A percentile compares a stretch with the other conserved stretches of the same genome.
phyloP scores from a whole-genome alignment of 2,329 filamentous ascomycete species.

The Neofusicoccum kwambonambiense region DNA sequence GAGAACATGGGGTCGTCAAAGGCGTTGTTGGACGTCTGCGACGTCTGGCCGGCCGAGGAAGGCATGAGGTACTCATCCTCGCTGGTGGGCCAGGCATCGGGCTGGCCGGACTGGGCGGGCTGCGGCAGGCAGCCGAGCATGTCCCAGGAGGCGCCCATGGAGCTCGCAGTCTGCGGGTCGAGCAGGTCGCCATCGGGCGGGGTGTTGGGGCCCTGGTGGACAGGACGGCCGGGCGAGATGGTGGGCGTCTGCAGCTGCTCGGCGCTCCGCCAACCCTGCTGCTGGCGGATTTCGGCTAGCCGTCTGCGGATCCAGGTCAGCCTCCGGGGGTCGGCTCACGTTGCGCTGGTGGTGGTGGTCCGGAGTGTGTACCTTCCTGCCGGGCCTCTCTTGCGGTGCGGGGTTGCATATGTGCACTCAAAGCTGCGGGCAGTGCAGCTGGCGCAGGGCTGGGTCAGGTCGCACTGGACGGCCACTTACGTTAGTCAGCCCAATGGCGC shows the following conservation, averaged over 20 bases:
- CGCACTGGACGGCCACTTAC: slow-evolving; percentile 9
- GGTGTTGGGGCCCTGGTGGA: background rate
- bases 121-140: slow-evolving; percentile 1
- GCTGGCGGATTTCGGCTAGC: slow-evolving; percentile 9
- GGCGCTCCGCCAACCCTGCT: slow-evolving; percentile 4
- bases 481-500: background rate
- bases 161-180: background rate
- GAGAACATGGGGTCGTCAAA: slow-evolving; percentile 6
- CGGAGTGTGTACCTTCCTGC: background rate
- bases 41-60: background rate
- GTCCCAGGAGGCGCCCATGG: slow-evolving; percentile 3
- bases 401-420: slow-evolving; percentile 12
- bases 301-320: slow-evolving; percentile 12
- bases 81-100: background rate
- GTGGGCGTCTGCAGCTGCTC: slow-evolving; percentile 9
- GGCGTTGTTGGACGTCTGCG: background rate
- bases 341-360: background rate
- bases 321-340: background rate
- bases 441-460: slow-evolving; percentile 14
- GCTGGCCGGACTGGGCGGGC: background rate
- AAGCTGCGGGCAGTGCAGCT: slow-evolving; percentile 12
- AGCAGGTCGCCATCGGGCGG: background rate
- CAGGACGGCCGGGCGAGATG: slow-evolving; percentile 1
- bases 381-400: slow-evolving; percentile 11
- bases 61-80: slow-evolving; percentile 9